Evolutionary conservation across 495 filamentous ascomycete species (phyloP), one percentile per base, ranked within the genome.

Genomic region (Hyphodiscus hymeniophilus): DNA sequence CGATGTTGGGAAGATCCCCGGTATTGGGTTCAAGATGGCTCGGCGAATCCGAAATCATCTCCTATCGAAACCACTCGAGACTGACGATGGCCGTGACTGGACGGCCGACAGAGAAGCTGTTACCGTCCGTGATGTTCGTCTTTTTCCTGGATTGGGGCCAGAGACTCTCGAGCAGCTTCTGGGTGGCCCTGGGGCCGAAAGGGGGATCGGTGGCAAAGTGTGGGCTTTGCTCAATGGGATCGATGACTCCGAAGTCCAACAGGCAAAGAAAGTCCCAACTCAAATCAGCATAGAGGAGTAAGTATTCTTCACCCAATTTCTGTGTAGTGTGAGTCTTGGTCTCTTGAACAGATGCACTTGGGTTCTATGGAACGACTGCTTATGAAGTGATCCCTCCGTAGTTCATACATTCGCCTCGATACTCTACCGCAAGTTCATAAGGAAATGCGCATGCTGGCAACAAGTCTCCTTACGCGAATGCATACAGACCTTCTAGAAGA

Each of bases 281-380:
- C 89, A 95, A 62, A 95, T 97, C 61, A 90, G 86, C 63, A 94
- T 97, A 50, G 91, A 97, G 60, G 88, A 97, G n/a, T n/a, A n/a
- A n/a, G n/a, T n/a, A n/a, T n/a, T n/a, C n/a, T n/a, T n/a, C n/a
- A n/a, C n/a, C n/a, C n/a, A n/a, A n/a, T n/a, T n/a, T n/a, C n/a
- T n/a, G n/a, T n/a, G n/a, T n/a, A n/a, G n/a, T n/a, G n/a, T n/a
- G n/a, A n/a, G n/a, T n/a, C n/a, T n/a, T n/a, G n/a, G n/a, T n/a
- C n/a, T n/a, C n/a, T n/a, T n/a, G n/a, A n/a, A n/a, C n/a, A n/a
- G n/a, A n/a, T n/a, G n/a, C n/a, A n/a, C n/a, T n/a, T n/a, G n/a
- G n/a, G n/a, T n/a, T n/a, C n/a, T n/a, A n/a, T n/a, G n/a, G n/a
- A n/a, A n/a, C n/a, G n/a, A n/a, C n/a, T n/a, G n/a, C n/a, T n/a